phyloP scores from a whole-genome alignment of 108 stramenopile species.

The Cyclostephanos invisitatus region DNA sequence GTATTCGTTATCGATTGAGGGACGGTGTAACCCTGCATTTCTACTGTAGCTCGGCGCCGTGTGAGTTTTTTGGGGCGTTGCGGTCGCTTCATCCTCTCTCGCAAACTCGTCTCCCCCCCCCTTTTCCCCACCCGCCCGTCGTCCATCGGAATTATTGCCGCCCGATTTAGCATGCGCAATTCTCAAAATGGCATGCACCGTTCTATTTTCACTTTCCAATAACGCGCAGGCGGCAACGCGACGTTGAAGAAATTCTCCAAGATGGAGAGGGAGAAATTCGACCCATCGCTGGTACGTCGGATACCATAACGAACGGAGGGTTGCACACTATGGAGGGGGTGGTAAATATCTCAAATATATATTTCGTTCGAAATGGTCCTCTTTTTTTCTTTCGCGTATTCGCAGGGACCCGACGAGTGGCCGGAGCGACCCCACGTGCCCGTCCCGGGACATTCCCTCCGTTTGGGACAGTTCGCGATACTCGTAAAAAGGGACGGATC shows the following conservation, averaged over 20 bases:
- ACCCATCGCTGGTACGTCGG: constrained; percentile 54
- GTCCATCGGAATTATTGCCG: too few relatives aligned
- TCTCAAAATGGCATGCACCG: too few relatives aligned
- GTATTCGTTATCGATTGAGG: constrained; percentile 46
- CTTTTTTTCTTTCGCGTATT: neutral
- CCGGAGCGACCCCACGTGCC: constrained; percentile 55
- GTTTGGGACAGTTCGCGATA: constrained; percentile 74
- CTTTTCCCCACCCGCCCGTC: constrained; percentile 77
- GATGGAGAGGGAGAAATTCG: constrained; percentile 76
- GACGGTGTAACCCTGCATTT: constrained; percentile 73
- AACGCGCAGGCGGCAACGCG: constrained; percentile 60
- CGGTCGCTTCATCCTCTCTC: too few relatives aligned
- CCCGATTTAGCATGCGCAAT: too few relatives aligned
- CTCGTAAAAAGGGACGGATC: constrained; percentile 74
- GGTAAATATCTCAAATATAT: too few relatives aligned
- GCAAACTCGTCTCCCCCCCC: too few relatives aligned
- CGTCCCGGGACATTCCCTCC: constrained; percentile 64
- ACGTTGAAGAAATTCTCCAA: constrained; percentile 82
- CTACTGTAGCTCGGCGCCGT: constrained; percentile 86
- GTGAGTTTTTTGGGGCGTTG: constrained; percentile 20
- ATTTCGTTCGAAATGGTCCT: too few relatives aligned
- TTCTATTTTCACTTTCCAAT: neutral
- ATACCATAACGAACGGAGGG: too few relatives aligned
- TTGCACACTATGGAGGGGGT: too few relatives aligned
- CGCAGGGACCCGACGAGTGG: constrained; percentile 72